Base-by-base conservation (phyloP, 257 asterid genomes). In the Petunia secreta region DNA sequence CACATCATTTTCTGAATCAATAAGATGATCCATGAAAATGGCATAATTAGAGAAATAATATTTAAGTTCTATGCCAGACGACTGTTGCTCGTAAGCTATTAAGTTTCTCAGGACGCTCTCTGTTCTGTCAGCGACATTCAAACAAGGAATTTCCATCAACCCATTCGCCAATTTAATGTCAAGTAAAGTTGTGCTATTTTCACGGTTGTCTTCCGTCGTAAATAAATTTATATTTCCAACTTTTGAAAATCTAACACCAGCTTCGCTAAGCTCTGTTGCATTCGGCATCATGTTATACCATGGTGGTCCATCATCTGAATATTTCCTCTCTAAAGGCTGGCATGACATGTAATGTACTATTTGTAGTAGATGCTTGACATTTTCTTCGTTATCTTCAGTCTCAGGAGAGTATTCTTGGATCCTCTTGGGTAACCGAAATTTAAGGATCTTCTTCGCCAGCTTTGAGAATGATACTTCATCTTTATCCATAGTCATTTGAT, bases 31-130 rank as follows among this genome's bases (percentile, higher is more conserved):
- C 58, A 84, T 40, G 7, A 84, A 78, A 2, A 34, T 14, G 9
- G 40, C 44, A 4, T 80, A 84, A 25, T 73, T 73, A 3, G 73
- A 53, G 34, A 84, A 78, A 78, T 43, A 78, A 78, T 43, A 36
- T 46, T 8, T 75, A 25, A 4, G 16, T 2, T 71, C 4, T 41
- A 5, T 4, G 41, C 71, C 57, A 2, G 46, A 16, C 1, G n/a
- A 48, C 11, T 80, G 65, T 44, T 77, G 83, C 80, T 84, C 86
- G 37, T 57, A 80, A n/a, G 86, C 86, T 16, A 85, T 65, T 4
- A 85, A 63, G 63, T 85, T 81, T 40, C 84, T 54, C 0, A 84
- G 76, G 71, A 84, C 11, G 1, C 46, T 48, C 54, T 85, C 85
- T 0, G 84, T 82, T 2, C 4, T 9, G 36, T 85, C 82, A 8